These are phyloP conservation scores for Aegilops longissima DNA, from an alignment of 176 grass and related monocot species.

Conservation along the genomic window DNA sequence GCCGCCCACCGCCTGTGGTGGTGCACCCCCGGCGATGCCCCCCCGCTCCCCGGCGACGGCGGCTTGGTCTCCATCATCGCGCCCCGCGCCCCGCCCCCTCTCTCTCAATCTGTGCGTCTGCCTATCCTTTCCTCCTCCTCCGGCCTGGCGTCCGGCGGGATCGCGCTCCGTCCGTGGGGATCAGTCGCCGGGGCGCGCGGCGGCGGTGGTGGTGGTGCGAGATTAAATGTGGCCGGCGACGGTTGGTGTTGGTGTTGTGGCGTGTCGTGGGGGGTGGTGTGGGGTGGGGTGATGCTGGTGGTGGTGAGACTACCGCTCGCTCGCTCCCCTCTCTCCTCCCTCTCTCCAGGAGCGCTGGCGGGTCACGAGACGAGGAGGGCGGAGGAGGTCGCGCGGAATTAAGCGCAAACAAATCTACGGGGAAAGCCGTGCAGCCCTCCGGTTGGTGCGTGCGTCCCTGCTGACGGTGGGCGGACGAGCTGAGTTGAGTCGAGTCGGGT, in stretches of 20 bases:
- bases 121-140: background rate
- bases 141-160: background rate
- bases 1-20: constrained; percentile 71
- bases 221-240: constrained; percentile 47
- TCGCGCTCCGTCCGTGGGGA: constrained; percentile 15
- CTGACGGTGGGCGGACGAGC: constrained; percentile 3
- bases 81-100: no score
- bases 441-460: constrained; percentile 31
- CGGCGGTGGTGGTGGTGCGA: constrained; percentile 1
- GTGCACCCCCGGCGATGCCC: constrained; percentile 32
- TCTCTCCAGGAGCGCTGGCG: background rate
- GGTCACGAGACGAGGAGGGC: background rate
- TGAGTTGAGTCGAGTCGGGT: background rate
- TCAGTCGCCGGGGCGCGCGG: background rate
- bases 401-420: background rate
- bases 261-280: constrained; percentile 19
- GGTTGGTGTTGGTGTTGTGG: constrained; percentile 38
- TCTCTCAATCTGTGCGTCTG: background rate
- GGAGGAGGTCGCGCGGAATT: background rate
- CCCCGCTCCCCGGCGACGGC: constrained; percentile 36
- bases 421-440: background rate
- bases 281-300: background rate
- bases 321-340: background rate
- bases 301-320: constrained; percentile 6
- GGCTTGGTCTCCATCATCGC: constrained; percentile 58